phyloP scores from a whole-genome alignment of 129 eudicot genomes.

The Chrysanthemum lavandulifolium region DNA sequence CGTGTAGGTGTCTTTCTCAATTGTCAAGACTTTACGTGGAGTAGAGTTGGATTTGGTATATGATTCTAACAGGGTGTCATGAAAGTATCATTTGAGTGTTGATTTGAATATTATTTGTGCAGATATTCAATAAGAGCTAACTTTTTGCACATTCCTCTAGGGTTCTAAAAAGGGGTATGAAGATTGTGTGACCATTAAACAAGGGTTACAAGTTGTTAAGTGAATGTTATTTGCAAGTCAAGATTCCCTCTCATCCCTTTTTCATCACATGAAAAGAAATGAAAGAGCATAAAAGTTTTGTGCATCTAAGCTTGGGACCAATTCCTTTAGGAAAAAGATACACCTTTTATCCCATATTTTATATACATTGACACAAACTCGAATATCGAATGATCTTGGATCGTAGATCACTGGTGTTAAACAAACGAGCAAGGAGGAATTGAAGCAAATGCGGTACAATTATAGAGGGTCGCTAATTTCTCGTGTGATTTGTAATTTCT shows the following conservation, averaged over 20 bases:
- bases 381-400: background rate
- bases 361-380: background rate
- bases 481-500: too few relatives aligned
- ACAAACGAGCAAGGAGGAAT: too few relatives aligned
- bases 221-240: slow-evolving; percentile 42
- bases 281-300: slow-evolving; percentile 35
- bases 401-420: background rate
- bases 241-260: slow-evolving; percentile 49
- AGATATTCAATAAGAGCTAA: slow-evolving; percentile 16
- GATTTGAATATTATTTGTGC: slow-evolving; percentile 20
- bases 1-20: background rate
- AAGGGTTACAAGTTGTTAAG: slow-evolving; percentile 37
- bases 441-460: too few relatives aligned
- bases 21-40: slow-evolving; percentile 13
- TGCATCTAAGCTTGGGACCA: slow-evolving; percentile 33
- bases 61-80: slow-evolving; percentile 33
- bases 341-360: slow-evolving; percentile 24
- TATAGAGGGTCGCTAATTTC: too few relatives aligned
- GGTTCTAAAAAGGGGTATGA: slow-evolving; percentile 40
- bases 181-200: slow-evolving; percentile 49
- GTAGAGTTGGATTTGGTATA: slow-evolving; percentile 12
- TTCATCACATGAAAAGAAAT: slow-evolving; percentile 39
- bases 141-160: slow-evolving; percentile 32
- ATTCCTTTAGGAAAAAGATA: slow-evolving; percentile 36
- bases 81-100: slow-evolving; percentile 16